A percentile compares a stretch with the other conserved stretches of the same genome.
Conservation (phyloP, 164 flowering plant genomes). For the Echeveria elegans region DNA sequence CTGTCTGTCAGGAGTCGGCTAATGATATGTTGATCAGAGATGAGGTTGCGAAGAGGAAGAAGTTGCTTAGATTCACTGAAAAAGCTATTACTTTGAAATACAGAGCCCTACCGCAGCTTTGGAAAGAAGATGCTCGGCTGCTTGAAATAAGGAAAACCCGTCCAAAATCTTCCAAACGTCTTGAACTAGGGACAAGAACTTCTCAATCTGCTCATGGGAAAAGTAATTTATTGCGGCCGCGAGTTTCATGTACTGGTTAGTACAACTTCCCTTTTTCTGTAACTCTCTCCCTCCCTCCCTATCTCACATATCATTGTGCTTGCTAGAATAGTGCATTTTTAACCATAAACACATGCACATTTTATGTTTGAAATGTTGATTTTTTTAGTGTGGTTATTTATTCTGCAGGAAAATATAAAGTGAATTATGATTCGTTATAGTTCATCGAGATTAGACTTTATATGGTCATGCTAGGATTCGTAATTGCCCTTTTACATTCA, state of each 20-base stretch:
- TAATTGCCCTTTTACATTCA: no score
- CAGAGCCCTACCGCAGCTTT: constrained; percentile 54
- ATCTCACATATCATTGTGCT: no score
- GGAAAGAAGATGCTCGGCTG: constrained; percentile 73
- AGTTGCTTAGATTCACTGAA: constrained; percentile 54
- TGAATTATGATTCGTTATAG: no score
- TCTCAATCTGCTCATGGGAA: constrained; percentile 28
- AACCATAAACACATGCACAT: no score
- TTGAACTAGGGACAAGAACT: constrained; percentile 36
- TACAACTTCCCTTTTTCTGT: neutral
- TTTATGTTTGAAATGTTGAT: no score
- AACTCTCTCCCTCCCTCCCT: no score
- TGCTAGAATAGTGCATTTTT: no score
- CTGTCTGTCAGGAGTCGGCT: constrained; percentile 11
- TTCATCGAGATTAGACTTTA: no score
- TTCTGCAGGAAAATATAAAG: no score
- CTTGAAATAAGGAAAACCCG: constrained; percentile 53
- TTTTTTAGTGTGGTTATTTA: no score
- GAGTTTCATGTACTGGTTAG: constrained; percentile 39
- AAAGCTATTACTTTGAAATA: constrained; percentile 57
- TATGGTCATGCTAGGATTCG: no score
- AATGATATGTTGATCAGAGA: constrained; percentile 20
- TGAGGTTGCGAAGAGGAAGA: constrained; percentile 37
- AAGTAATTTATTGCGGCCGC: constrained; percentile 58
- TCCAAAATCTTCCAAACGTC: constrained; percentile 60